Evolutionary conservation across 352 stramenopile genomes (phyloP).

Genomic region (Globisporangium takayamanum): DNA sequence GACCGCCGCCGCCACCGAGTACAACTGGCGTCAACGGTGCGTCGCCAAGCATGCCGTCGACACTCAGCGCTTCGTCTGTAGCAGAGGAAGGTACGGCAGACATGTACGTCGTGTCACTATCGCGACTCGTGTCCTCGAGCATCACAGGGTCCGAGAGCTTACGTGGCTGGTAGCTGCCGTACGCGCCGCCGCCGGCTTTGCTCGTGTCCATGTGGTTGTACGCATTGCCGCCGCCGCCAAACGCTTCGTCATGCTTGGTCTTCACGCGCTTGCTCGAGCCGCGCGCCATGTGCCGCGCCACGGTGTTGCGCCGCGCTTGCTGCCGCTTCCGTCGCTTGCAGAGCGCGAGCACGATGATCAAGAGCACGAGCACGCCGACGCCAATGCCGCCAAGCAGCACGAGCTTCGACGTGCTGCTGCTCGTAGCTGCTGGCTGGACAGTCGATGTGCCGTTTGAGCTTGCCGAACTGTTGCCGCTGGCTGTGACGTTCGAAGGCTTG

Average conservation of each 20-base stretch:
- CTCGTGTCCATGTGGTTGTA: constrained; percentile 57
- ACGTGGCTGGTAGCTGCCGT: constrained; percentile 26
- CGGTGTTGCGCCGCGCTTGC: constrained; percentile 9
- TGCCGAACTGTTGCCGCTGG: constrained; percentile 13
- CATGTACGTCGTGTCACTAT: constrained; percentile 17
- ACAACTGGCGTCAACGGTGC: constrained; percentile 36
- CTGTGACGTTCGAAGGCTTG: constrained; percentile 8
- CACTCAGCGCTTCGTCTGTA: constrained; percentile 33
- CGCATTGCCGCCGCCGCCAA: constrained; percentile 13
- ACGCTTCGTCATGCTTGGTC: constrained; percentile 35
- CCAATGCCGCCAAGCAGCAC: constrained; percentile 52
- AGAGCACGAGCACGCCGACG: constrained; percentile 38
- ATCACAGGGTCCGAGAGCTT: constrained; percentile 32
- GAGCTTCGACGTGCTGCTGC: constrained; percentile 13
- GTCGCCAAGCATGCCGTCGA: constrained; percentile 58
- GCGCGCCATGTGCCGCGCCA: constrained; percentile 9
- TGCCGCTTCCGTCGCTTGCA: constrained; percentile 34
- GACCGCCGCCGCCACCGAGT: constrained; percentile 21
- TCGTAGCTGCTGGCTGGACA: background rate
- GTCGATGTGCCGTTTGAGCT: background rate
- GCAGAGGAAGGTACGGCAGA: constrained; percentile 20
- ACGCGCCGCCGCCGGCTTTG: constrained; percentile 31
- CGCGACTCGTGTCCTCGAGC: constrained; percentile 25
- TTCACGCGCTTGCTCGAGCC: constrained; percentile 35
- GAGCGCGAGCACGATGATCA: constrained; percentile 43